Base-by-base conservation (phyloP, 2,329 filamentous ascomycete genomes). In the Cladosporium sp. region DNA sequence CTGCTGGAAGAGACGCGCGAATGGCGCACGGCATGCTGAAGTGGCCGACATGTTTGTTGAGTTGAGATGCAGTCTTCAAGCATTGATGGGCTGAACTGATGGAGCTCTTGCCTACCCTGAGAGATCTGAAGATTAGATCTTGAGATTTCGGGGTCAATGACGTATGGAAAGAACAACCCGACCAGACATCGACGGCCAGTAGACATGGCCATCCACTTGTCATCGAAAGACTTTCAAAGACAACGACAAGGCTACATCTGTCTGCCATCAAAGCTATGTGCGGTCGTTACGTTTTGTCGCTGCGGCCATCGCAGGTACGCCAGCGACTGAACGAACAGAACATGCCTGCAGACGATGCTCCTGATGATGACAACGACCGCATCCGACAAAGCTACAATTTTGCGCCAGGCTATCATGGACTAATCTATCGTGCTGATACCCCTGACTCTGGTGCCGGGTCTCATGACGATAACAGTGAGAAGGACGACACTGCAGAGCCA, bases 321-420 rank as follows among this genome's bases (percentile, higher is more conserved):
- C 86, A 84, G 65, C 88, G 90, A 76, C 82, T 97, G 7, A 85
- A 91, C 73, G 84, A 92, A 41, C 86, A 92, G 72, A 84, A 89
- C 68, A 91, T 96, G 87, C 85, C 84, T 2, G 87, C 92, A 2
- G 72, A 74, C 15, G 87, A 92, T 65, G 87, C 86, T 0, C 91
- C 92, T 0, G 85, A 86, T 4, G 92, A 96, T 72, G 88, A 92
- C 26, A 92, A 96, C 71, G 87, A 92, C 21, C 86, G 82, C 57
- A 80, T 88, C 38, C 86, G 91, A 44, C 90, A 92, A 74, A 92
- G 87, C 41, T 97, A 96, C 81, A 98, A 98, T 77, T 96, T 99
- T 75, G 92, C 94, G 0, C 95, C 95, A 0, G 91, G 93, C 0
- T 91, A 92, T 68, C 85, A 90, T 74, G 94, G 95, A 38, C 83